Conservation (phyloP, 495 filamentous ascomycete genomes). For the Barbatosphaeria neglecta region DNA sequence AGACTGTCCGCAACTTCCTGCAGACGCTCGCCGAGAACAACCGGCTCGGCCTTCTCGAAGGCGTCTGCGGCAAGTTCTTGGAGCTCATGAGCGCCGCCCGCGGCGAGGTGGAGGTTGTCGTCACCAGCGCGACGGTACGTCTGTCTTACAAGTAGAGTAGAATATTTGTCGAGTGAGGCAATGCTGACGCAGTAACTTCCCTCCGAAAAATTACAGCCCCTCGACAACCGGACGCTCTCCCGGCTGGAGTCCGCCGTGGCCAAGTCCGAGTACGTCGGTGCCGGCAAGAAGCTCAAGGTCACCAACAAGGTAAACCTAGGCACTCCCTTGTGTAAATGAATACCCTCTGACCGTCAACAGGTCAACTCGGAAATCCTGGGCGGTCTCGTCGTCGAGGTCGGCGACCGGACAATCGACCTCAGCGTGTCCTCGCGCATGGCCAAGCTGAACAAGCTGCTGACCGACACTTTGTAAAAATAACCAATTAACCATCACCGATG, state of each 20-base stretch:
- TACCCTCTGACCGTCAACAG: slow-evolving; percentile 39
- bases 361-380: slow-evolving; percentile 91
- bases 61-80: slow-evolving; percentile 77
- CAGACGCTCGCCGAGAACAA: slow-evolving; percentile 88
- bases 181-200: too few relatives aligned
- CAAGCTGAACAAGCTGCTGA: slow-evolving; percentile 98
- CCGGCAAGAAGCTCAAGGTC: slow-evolving; percentile 96
- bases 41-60: slow-evolving; percentile 68
- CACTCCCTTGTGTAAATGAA: too few relatives aligned
- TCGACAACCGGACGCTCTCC: slow-evolving; percentile 72
- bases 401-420: slow-evolving; percentile 95
- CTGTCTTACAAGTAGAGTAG: too few relatives aligned
- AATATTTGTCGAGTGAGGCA: too few relatives aligned
- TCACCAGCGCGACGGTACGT: slow-evolving; percentile 80
- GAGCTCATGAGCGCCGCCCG: slow-evolving; percentile 76
- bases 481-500: slow-evolving; percentile 9
- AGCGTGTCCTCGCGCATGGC: slow-evolving; percentile 88
- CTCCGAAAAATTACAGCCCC: slow-evolving; percentile 61
- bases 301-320: slow-evolving; percentile 79
- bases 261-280: slow-evolving; percentile 79
- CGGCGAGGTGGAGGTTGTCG: slow-evolving; percentile 84
- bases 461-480: slow-evolving; percentile 92
- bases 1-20: slow-evolving; percentile 90
- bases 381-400: slow-evolving; percentile 90
- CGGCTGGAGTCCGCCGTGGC: slow-evolving; percentile 79